Conservation (phyloP, 257 asterid species). For the Nemophila menziesii region DNA sequence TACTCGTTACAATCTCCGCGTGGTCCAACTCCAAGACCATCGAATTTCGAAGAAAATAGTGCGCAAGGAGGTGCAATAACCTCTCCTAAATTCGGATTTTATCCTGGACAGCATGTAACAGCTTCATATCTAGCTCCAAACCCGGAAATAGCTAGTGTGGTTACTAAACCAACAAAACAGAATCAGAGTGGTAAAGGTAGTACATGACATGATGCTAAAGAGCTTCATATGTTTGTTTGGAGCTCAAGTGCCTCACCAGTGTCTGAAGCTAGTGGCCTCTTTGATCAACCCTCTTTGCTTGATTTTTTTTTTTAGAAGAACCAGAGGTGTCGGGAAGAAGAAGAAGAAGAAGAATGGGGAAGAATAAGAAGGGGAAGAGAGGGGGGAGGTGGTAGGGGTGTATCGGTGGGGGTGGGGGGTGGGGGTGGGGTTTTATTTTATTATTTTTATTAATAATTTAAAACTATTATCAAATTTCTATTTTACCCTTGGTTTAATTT, state of each 20-base stretch:
- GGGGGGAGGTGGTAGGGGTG: too few relatives aligned
- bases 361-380: too few relatives aligned
- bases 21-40: constrained; percentile 88
- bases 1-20: constrained; percentile 80
- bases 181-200: constrained; percentile 21
- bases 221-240: constrained; percentile 98
- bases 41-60: constrained; percentile 80
- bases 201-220: constrained; percentile 79
- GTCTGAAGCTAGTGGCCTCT: constrained; percentile 54
- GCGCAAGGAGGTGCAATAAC: constrained; percentile 44
- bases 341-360: too few relatives aligned
- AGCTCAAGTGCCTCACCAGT: constrained; percentile 98
- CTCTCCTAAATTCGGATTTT: constrained; percentile 70
- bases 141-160: constrained; percentile 63
- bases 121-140: constrained; percentile 84
- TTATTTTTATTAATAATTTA: too few relatives aligned
- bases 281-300: too few relatives aligned
- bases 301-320: too few relatives aligned
- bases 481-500: too few relatives aligned
- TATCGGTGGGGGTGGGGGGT: too few relatives aligned
- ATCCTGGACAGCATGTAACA: constrained; percentile 36
- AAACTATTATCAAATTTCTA: too few relatives aligned
- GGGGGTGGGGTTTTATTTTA: too few relatives aligned
- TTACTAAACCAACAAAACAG: constrained; percentile 33
- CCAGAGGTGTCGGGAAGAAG: too few relatives aligned